Evolutionary conservation across 2,329 filamentous ascomycete species (phyloP).

Genomic region (Fragosphaeria purpurea): DNA sequence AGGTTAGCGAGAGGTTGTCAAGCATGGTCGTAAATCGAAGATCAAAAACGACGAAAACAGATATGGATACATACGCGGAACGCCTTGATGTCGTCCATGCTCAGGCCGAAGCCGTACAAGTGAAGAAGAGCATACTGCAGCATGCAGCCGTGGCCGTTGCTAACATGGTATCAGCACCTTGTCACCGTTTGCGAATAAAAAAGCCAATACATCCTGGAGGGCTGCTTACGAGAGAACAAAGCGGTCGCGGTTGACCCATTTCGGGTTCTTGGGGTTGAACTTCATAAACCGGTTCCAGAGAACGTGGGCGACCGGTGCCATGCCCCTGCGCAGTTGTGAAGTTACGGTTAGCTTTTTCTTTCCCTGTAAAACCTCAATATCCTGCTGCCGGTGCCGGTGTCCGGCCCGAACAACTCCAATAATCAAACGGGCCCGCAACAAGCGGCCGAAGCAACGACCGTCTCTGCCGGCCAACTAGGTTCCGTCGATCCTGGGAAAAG

Average conservation of each 20-base stretch:
- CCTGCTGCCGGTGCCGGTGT: too few species aligned
- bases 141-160: constrained; percentile 99
- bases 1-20: too few species aligned
- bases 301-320: constrained; percentile 94
- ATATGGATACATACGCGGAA: constrained; percentile 68
- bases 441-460: neutral
- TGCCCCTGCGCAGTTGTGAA: constrained; percentile 42
- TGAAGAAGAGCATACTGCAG: constrained; percentile 97
- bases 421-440: too few species aligned
- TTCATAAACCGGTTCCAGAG: constrained; percentile 98
- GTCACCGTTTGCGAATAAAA: neutral
- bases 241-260: constrained; percentile 94
- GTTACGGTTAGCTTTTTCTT: neutral
- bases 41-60: neutral
- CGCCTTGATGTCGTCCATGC: constrained; percentile 84
- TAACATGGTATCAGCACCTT: constrained; percentile 25
- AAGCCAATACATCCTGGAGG: neutral
- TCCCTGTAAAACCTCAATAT: too few species aligned
- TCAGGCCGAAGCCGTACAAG: constrained; percentile 81
- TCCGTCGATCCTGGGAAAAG: neutral
- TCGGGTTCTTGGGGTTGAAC: constrained; percentile 99
- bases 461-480: neutral
- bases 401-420: too few species aligned
- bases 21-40: neutral
- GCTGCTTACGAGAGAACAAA: constrained; percentile 90